These are phyloP conservation scores for Blastobotrys elegans DNA, from an alignment of 1,139 yeast species.

Conservation along the genomic window DNA sequence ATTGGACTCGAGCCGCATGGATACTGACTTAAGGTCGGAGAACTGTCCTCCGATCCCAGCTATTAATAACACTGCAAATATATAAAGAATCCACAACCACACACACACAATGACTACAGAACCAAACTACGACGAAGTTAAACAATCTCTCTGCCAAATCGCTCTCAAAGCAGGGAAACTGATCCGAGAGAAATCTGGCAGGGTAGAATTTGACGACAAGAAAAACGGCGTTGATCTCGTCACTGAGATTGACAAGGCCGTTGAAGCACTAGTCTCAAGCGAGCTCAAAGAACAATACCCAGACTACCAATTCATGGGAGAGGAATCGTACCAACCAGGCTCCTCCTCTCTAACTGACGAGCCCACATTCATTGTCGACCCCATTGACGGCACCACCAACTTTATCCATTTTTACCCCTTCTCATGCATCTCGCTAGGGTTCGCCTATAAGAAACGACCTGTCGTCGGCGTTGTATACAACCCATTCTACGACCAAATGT, in stretches of 20 bases:
- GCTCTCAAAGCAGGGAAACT: slow-evolving; percentile 50
- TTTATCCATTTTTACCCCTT: slow-evolving; percentile 57
- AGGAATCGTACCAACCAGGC: slow-evolving; percentile 50
- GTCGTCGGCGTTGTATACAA: slow-evolving; percentile 56
- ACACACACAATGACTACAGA: too few species aligned
- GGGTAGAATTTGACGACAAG: slow-evolving; percentile 47
- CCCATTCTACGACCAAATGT: slow-evolving; percentile 48
- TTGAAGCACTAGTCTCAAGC: slow-evolving; percentile 44
- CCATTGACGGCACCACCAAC: slow-evolving; percentile 59
- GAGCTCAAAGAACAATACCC: slow-evolving; percentile 41
- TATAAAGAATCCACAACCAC: too few species aligned
- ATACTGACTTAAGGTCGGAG: slow-evolving; percentile 3
- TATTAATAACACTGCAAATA: too few species aligned
- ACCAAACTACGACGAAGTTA: slow-evolving; percentile 33
- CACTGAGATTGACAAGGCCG: slow-evolving; percentile 52
- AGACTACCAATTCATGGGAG: slow-evolving; percentile 50
- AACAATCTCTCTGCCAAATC: slow-evolving; percentile 42
- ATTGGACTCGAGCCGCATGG: neutral
- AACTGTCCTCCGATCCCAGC: neutral
- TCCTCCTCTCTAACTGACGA: slow-evolving; percentile 42
- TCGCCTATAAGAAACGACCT: slow-evolving; percentile 45
- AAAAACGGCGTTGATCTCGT: slow-evolving; percentile 55
- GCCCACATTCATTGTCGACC: slow-evolving; percentile 59
- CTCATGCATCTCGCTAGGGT: slow-evolving; percentile 55
- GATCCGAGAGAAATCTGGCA: slow-evolving; percentile 44